A percentile compares a stretch with the other conserved stretches of the same genome.
phyloP scores from a whole-genome alignment of 2,329 filamentous ascomycete species.

The Beauveria pseudobassiana region DNA sequence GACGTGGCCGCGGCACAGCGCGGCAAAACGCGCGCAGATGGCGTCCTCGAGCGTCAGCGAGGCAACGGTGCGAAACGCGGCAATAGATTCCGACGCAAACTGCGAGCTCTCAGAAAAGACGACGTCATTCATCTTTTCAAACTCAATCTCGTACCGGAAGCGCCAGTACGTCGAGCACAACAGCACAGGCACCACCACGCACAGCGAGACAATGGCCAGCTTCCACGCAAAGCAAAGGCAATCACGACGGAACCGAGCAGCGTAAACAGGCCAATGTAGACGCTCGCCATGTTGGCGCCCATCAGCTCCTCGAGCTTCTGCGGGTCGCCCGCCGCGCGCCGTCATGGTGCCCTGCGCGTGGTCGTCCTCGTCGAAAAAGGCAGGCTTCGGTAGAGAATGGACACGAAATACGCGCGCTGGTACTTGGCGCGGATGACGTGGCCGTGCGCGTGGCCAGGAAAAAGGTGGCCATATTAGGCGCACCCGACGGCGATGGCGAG shows the following conservation, averaged over 20 bases:
- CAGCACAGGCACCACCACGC: constrained; percentile 48
- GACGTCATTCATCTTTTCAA: constrained; percentile 59
- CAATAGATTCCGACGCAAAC: constrained; percentile 67
- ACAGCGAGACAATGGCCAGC: constrained; percentile 58
- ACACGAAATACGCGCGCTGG: constrained; percentile 53
- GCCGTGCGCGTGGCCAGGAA: constrained; percentile 37
- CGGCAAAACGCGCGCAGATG: constrained; percentile 54
- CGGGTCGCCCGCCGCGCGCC: constrained; percentile 48
- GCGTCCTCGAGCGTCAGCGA: constrained; percentile 61
- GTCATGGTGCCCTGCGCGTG: constrained; percentile 55
- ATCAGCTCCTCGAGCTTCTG: constrained; percentile 56
- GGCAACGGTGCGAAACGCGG: constrained; percentile 65
- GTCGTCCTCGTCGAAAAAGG: constrained; percentile 54
- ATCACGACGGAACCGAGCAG: constrained; percentile 58
- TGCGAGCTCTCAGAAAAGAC: constrained; percentile 66
- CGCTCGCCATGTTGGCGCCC: constrained; percentile 58
- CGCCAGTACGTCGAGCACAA: constrained; percentile 42
- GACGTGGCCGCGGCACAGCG: constrained; percentile 52
- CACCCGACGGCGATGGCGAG: constrained; percentile 46
- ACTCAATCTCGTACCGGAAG: constrained; percentile 53
- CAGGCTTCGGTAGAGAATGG: constrained; percentile 49
- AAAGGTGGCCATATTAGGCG: constrained; percentile 43
- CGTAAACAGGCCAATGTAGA: constrained; percentile 56
- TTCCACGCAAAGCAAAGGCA: constrained; percentile 69
- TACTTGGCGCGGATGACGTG: constrained; percentile 44